Conservation (phyloP, 2,329 filamentous ascomycete genomes). For the Neofusicoccum kwambonambiense region DNA sequence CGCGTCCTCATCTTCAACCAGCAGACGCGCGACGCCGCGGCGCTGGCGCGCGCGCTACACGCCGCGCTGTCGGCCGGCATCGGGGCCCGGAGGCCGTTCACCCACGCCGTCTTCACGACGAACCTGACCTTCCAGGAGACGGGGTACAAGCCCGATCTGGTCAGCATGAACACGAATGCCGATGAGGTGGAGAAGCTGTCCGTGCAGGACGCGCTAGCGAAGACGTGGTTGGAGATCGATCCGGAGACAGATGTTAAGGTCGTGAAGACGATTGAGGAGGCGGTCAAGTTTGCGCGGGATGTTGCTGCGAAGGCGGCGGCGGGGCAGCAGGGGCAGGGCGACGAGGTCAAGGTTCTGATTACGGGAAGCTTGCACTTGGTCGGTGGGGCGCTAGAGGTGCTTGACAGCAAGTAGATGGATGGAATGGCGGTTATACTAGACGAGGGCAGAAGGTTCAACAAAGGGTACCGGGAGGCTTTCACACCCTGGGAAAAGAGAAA, state of each 20-base stretch:
- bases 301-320: constrained; percentile 31
- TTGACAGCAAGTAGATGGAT: constrained; percentile 49
- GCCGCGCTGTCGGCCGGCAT: constrained; percentile 50
- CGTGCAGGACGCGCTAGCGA: constrained; percentile 67
- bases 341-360: constrained; percentile 63
- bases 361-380: constrained; percentile 86
- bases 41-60: constrained; percentile 64
- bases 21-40: constrained; percentile 73
- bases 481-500: no score
- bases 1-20: constrained; percentile 86
- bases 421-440: not conserved
- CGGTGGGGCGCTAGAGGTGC: constrained; percentile 71
- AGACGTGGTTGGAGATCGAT: constrained; percentile 52
- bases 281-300: constrained; percentile 58
- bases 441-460: no score
- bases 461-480: no score
- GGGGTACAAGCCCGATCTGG: constrained; percentile 63
- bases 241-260: constrained; percentile 53
- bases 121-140: constrained; percentile 66
- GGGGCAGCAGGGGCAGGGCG: constrained; percentile 25
- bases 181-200: constrained; percentile 57
- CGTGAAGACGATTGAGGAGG: constrained; percentile 66
- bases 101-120: constrained; percentile 75
- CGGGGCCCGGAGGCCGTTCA: constrained; percentile 54
- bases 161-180: constrained; percentile 61